Base-by-base conservation (phyloP, 306 rosid species). In the Acacia crassicarpa region DNA sequence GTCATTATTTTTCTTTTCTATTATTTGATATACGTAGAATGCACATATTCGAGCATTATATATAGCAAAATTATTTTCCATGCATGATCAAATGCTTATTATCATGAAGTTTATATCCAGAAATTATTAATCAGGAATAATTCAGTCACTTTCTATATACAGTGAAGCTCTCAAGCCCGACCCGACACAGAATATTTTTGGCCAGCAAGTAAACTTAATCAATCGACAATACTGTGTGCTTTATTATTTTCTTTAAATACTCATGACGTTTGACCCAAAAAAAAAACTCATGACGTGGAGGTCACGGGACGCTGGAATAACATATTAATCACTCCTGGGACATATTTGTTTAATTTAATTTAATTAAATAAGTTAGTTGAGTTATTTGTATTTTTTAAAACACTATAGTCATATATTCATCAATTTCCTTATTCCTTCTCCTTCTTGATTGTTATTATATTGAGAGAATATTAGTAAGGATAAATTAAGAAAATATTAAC, bases 381-480 rank as follows among this genome's bases (percentile, higher is more conserved):
- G 41, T 38, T 38, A 38, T 0, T 38, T 38, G 0, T 38, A 38
- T 38, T 38, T 38, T 38, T 1, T 5, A 5, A 38, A 38, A 38
- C 1, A 38, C 8, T 38, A 38, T 38, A 38, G 6, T 38, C 27
- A 27, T 1, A 38, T 38, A 38, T 38, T 38, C 1, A 6, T 38
- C 6, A 6, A 38, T 38, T 38, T 0, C 0, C 41, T 38, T 1
- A 5, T 35, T 35, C 7, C 1, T 1, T 5, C 8, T 38, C 0
- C 1, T 6, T 38, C 1, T 38, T 38, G 1, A 38, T 38, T 38
- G 5, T 38, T 38, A 5, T n/a, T n/a, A n/a, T n/a, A n/a, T 4
- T 38, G 8, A 38, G 1, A 1, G 41, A 6, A 0, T 0, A 38
- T 1, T 8, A 38, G 1, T 38, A 38, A 0, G 1, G 0, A 0